Evolutionary conservation across 345 rosid species (phyloP), one percentile per base, ranked within the genome.

Genomic region (Geranium brycei): DNA sequence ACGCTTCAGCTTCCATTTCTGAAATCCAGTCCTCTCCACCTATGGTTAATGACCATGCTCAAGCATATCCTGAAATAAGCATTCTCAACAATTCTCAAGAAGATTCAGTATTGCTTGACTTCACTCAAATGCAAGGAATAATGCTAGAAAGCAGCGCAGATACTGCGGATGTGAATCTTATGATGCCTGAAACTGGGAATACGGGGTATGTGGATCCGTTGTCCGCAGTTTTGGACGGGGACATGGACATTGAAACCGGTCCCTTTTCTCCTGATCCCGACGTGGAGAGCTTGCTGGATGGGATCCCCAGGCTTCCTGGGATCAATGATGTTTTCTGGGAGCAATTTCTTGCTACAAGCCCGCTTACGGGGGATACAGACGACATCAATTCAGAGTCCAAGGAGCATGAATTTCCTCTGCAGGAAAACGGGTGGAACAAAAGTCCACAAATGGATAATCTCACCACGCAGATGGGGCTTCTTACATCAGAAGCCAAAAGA

Each of bases 401-500:
- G 76, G 79, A 69, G 72, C 72, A 75, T 57, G 80, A 70, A 55
- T 65, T 41, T 35, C 73, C 19, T 28, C n/a, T 59, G 72, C 66
- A 66, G 53, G 76, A 75, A 30, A 76, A 73, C 58, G 77, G 70
- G 59, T 74, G 87, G 87, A 69, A 75, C 55, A 78, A 76, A 57
- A 58, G 72, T 64, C 83, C 72, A 12, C 82, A 78, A 70, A 65
- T 86, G 87, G 77, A 83, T 58, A 66, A 79, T 76, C 83, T 88
- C 15, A 75, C 89, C 40, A 82, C 80, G 66, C 91, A 88, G 77
- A 88, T 86, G 89, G 87, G 77, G 55, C 87, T 83, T 66, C 91
- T 88, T 60, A 40, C 87, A 31, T 78, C 97, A 3, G 77, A 80
- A 18, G 32, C 64, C 71, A 56, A 59, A 68, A 73, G 53, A 60